Percentiles rank a stretch among this genome's conserved stretches.
Conservation (phyloP, 108 stramenopile genomes). For the Nitzschia putrida region DNA sequence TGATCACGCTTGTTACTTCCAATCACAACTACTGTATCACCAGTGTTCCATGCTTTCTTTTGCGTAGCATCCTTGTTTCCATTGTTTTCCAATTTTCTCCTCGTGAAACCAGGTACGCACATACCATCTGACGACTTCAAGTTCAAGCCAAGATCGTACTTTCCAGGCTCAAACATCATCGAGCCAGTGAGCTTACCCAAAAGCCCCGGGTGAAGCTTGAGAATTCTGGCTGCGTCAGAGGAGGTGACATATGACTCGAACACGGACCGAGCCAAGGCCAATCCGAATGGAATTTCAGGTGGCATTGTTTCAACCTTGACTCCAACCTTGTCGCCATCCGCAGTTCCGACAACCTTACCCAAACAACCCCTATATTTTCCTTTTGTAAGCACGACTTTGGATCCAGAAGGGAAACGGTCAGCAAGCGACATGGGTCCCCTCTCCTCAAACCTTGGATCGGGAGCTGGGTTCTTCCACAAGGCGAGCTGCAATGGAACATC, state of each 20-base stretch:
- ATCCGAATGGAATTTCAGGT: constrained; percentile 91
- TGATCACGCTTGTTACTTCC: constrained; percentile 60
- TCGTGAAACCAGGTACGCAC: constrained; percentile 88
- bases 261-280: constrained; percentile 78
- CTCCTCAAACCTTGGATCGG: constrained; percentile 94
- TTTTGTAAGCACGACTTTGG: constrained; percentile 79
- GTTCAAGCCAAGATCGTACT: constrained; percentile 93
- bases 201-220: constrained; percentile 75
- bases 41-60: constrained; percentile 76
- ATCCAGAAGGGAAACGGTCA: constrained; percentile 80
- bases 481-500: constrained; percentile 94
- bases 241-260: constrained; percentile 84
- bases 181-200: constrained; percentile 87
- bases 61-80: constrained; percentile 12
- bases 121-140: constrained; percentile 79
- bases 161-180: constrained; percentile 79
- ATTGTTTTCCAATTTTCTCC: constrained; percentile 54
- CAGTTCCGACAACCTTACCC: constrained; percentile 68
- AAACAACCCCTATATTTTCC: constrained; percentile 78
- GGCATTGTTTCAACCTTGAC: constrained; percentile 83
- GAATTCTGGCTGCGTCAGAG: constrained; percentile 76
- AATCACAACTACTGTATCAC: constrained; percentile 81
- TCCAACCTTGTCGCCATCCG: constrained; percentile 73
- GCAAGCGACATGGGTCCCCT: constrained; percentile 77
- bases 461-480: constrained; percentile 87